Percentiles rank a stretch among this genome's conserved stretches.
Evolutionary conservation across 1,284 basidiomycete genomes (phyloP).

Genomic region (Wallemia mellicola): DNA sequence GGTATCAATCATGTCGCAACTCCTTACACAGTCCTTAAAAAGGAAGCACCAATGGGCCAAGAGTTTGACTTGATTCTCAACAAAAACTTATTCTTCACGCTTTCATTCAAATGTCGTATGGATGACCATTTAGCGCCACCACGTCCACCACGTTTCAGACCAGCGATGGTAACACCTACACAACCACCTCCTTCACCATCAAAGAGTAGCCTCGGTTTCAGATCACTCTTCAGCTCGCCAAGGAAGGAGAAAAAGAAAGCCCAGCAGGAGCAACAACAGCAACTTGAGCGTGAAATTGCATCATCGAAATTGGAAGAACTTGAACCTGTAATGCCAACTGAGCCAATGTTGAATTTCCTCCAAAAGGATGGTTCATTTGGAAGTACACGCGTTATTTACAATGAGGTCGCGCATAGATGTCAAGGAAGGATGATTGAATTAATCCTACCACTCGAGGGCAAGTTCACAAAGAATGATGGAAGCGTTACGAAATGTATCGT

Average conservation of each 20-base stretch:
- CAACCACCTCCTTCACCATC: constrained; percentile 1
- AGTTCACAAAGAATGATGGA: constrained; percentile 25
- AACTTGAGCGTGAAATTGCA: constrained; percentile 7
- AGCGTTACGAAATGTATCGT: constrained; percentile 18
- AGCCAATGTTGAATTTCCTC: constrained; percentile 47
- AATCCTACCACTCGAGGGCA: constrained; percentile 48
- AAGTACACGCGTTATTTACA: constrained; percentile 53
- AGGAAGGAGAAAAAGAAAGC: constrained; percentile 2
- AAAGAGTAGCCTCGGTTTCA: constrained; percentile 3
- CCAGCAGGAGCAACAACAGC: constrained; percentile 5
- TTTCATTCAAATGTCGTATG: constrained; percentile 11
- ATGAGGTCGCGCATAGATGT: constrained; percentile 46
- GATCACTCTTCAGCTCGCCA: constrained; percentile 4
- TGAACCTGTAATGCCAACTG: constrained; percentile 14
- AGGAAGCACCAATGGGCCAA: constrained; percentile 45
- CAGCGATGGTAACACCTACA: constrained; percentile 2
- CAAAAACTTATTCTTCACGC: constrained; percentile 5
- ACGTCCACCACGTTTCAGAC: background rate
- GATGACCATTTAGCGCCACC: background rate
- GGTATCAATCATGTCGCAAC: constrained; percentile 90
- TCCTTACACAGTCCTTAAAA: constrained; percentile 34
- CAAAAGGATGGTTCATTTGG: constrained; percentile 49
- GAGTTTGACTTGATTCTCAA: constrained; percentile 51
- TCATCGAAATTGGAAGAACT: constrained; percentile 17
- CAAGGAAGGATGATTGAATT: constrained; percentile 57